Base-by-base conservation (phyloP, 2,329 filamentous ascomycete genomes). In the Aspergillus brasiliensis region DNA sequence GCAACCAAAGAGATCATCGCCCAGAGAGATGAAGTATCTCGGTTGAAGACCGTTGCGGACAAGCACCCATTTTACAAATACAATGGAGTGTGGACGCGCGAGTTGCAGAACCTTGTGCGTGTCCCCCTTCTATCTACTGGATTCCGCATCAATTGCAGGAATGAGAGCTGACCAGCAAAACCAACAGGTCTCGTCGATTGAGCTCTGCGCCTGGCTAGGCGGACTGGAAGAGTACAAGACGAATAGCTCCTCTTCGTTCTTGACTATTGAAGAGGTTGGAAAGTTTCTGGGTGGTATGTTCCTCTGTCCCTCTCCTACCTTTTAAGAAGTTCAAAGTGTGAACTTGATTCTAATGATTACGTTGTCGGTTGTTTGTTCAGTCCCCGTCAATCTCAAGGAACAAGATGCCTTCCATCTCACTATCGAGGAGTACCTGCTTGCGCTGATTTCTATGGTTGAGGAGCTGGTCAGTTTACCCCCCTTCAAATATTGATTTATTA, bases 1-100 rank as follows among this genome's bases (percentile, higher is more conserved):
- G 88, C 91, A 1, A 85, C 92, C 61, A 78, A 81, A 62, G 85
- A 86, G 59, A 90, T 98, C 73, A 81, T 85, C 64, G 85, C 90
- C 37, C 87, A 96, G 75, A 84, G 91, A 58, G 81, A 86, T 51
- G 89, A 88, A 47, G 84, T 97, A 48, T 79, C 81, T 59, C 86
- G 88, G 66, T 85, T 99, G 47, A 85, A 86, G 62, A 78, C 83
- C 57, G 85, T 91, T 57, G 92, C 93, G 2, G 93, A 92, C 25
- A 84, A 91, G 74, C 89, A 96, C 71, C 94, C 95, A 0, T 99
- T 98, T 82, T 99, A 98, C 87, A 97, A 97, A 84, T 97, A 96
- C 81, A 97, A 97, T 77, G 81, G 83, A 58, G 86, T 92, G 74
- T 99, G 95, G 95, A 85, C 87, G 27, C 86, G 91, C 60, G 87